Base-by-base conservation (phyloP, 441 rosid genomes). In the Gossypium gossypioides region DNA sequence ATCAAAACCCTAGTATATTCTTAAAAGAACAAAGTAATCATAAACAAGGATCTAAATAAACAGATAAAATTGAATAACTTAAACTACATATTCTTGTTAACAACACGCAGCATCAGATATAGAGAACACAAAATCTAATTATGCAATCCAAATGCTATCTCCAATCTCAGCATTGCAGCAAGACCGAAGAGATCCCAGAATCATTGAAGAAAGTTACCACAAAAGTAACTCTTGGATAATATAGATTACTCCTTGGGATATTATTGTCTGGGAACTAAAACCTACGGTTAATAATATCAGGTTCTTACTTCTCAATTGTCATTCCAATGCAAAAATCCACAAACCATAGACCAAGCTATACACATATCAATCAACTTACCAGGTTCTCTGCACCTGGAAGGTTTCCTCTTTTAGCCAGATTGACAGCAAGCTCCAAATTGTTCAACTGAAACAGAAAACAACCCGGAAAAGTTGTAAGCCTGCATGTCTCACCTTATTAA, bases 361-460 rank as follows among this genome's bases (percentile, higher is more conserved):
- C 7, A 16, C 29, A 29, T n/a, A 62, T 44, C 67, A 56, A 72
- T 52, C 55, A n/a, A 42, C 79, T 85, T 86, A 87, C 97, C 84
- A 92, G 83, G 79, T 90, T 91, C 82, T 90, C 97, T 7, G 97
- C 96, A 74, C 94, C 94, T 66, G 96, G 97, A 67, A 92, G 93
- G 81, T 92, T 92, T 81, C 94, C 97, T 81, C 97, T 87, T 80
- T 92, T 90, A 65, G 96, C 97, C 52, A 92, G 96, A 79, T 87
- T 92, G 24, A 92, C 97, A 64, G 97, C 96, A 75, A 92, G 92
- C 80, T 92, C 97, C 85, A 92, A 80, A 80, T 92, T 92, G 79
- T 89, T 92, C 74, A 92, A 79, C 97, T 92, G 87, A 58, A 75
- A 71, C 21, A 74, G 74, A 61, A 78, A 71, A 46, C 7, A 32